Evolutionary conservation across 2,329 filamentous ascomycete species (phyloP).

Genomic region (Fusarium compactum): DNA sequence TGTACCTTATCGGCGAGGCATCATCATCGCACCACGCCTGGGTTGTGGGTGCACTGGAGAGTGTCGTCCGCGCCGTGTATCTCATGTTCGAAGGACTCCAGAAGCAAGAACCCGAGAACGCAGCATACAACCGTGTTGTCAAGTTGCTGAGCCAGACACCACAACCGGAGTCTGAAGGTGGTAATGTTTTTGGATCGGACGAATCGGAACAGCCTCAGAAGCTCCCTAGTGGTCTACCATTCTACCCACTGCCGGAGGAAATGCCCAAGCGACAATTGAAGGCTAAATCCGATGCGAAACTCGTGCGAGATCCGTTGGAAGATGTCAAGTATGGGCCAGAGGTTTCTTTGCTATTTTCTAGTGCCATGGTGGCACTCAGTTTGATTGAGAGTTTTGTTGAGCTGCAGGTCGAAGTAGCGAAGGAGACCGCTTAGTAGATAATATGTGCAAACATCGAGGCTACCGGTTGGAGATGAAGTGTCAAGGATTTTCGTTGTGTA

Average conservation of each 20-base stretch:
- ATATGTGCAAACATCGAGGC: too few relatives aligned
- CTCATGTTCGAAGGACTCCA: constrained; percentile 29
- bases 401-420: not conserved
- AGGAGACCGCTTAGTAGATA: not conserved
- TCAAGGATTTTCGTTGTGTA: not conserved
- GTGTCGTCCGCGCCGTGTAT: constrained; percentile 34
- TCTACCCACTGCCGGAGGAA: not conserved
- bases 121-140: not conserved
- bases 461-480: not conserved
- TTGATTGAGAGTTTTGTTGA: constrained; percentile 20
- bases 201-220: not conserved
- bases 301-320: constrained; percentile 1
- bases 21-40: constrained; percentile 40
- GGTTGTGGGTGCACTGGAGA: constrained; percentile 40
- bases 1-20: constrained; percentile 40
- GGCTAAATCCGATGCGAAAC: not conserved
- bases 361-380: constrained; percentile 10
- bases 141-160: not conserved
- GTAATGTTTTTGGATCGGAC: not conserved
- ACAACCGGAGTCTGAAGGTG: not conserved
- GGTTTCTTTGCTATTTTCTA: constrained; percentile 2
- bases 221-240: not conserved
- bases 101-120: not conserved
- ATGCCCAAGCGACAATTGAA: constrained; percentile 5
- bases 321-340: not conserved